These are phyloP conservation scores for Geum urbanum DNA, from an alignment of 306 rosid genomes.

Conservation along the genomic window DNA sequence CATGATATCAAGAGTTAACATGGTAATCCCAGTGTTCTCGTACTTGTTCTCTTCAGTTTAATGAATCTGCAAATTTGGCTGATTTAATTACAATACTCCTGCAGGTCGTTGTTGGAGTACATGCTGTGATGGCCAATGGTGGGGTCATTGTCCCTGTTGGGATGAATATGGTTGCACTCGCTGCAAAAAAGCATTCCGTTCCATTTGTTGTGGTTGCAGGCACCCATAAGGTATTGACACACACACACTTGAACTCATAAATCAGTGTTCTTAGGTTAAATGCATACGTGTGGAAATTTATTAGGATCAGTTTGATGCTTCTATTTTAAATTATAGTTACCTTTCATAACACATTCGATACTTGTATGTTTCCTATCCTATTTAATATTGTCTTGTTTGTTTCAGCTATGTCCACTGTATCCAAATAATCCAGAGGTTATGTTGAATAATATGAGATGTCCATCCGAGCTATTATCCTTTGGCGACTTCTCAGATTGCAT, in stretches of 20 bases:
- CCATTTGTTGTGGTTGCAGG: conserved; percentile 26
- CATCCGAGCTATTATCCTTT: conserved; percentile 16
- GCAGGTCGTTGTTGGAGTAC: conserved; percentile 23
- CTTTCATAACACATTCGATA: not conserved
- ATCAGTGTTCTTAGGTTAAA: not conserved
- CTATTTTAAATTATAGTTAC: not conserved
- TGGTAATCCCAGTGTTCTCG: not conserved
- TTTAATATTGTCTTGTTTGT: not conserved
- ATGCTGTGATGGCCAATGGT: conserved; percentile 21
- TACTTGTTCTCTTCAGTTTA: not conserved
- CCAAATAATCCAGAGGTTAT: conserved; percentile 18
- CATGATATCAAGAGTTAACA: conserved; percentile 26
- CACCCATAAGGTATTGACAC: conserved; percentile 15
- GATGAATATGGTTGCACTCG: conserved; percentile 25
- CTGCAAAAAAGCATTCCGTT: conserved; percentile 21
- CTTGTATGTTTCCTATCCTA: not conserved
- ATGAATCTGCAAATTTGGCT: not conserved
- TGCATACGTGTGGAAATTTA: not conserved
- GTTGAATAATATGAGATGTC: conserved; percentile 16
- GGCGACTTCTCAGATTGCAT: conserved; percentile 12
- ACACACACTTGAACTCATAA: not conserved
- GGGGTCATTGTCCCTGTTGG: conserved; percentile 24
- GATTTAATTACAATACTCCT: not conserved
- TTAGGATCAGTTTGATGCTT: not conserved
- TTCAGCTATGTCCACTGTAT: conserved; percentile 10